Percentiles rank a stretch among this genome's conserved stretches.
Evolutionary conservation across 108 stramenopile genomes (phyloP).

Genomic region (Cyclotella cryptica): DNA sequence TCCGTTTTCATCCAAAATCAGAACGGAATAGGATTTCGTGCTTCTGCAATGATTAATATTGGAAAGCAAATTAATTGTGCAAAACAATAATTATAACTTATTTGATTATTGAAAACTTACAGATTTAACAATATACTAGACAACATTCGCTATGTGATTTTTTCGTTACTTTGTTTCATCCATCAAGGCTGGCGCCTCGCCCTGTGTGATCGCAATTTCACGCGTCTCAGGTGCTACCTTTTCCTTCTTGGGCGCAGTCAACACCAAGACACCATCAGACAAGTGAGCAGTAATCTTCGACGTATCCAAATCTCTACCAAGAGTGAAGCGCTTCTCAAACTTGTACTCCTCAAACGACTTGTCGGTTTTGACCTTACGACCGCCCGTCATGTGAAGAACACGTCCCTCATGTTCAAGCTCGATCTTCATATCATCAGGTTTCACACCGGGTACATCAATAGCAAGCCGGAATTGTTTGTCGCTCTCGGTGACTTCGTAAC

Average conservation of each 20-base stretch:
- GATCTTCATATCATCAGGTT: slow-evolving; percentile 61
- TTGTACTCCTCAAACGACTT: slow-evolving; percentile 37
- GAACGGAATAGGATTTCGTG: no score
- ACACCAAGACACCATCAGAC: slow-evolving; percentile 49
- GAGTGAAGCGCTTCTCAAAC: slow-evolving; percentile 58
- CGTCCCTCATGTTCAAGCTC: slow-evolving; percentile 63
- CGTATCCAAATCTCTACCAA: slow-evolving; percentile 54
- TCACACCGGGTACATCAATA: slow-evolving; percentile 81
- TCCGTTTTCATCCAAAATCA: no score
- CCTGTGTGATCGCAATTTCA: background rate
- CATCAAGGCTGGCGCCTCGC: slow-evolving; percentile 49
- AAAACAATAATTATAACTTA: no score
- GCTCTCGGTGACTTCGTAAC: slow-evolving; percentile 68
- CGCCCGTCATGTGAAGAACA: slow-evolving; percentile 44
- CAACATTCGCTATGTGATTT: no score
- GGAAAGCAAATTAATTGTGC: no score
- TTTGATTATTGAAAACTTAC: no score
- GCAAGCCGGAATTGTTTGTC: slow-evolving; percentile 70
- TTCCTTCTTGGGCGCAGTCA: slow-evolving; percentile 57
- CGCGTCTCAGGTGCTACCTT: slow-evolving; percentile 12
- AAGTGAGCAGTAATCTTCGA: slow-evolving; percentile 54
- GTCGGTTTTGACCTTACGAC: slow-evolving; percentile 45
- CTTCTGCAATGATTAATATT: no score
- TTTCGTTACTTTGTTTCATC: slow-evolving; percentile 14
- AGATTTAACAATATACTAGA: no score